Evolutionary conservation across 73 alveolate genomes (phyloP).

Genomic region (Symbiodinium natans): DNA sequence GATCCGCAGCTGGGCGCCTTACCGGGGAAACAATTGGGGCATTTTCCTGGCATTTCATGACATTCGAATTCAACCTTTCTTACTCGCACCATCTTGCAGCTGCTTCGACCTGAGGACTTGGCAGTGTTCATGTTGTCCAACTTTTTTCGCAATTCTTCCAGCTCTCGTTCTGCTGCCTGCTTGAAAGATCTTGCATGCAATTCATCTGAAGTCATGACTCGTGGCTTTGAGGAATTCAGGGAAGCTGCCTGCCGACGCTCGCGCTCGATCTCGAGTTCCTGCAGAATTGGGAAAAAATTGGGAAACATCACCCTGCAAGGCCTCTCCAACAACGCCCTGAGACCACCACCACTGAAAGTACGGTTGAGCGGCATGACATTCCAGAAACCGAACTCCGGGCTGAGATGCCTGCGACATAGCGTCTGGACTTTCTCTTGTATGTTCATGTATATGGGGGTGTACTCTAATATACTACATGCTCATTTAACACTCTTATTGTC

Average conservation of each 20-base stretch:
- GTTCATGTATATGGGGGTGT: too few species aligned
- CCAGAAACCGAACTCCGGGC: neutral
- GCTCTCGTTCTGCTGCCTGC: slow-evolving; percentile 79
- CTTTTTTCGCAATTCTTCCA: slow-evolving; percentile 44
- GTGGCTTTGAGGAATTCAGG: neutral
- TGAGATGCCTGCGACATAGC: neutral
- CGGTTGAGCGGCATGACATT: slow-evolving; percentile 83
- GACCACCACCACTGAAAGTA: slow-evolving; percentile 39
- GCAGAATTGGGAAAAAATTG: neutral
- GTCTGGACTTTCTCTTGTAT: too few species aligned
- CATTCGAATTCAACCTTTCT: too few species aligned
- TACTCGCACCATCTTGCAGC: too few species aligned
- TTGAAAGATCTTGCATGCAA: neutral
- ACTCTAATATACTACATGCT: too few species aligned
- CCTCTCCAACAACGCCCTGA: slow-evolving; percentile 2
- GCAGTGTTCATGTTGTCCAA: slow-evolving; percentile 25
- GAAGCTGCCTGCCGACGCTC: slow-evolving; percentile 90
- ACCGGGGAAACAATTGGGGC: neutral
- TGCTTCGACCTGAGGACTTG: neutral
- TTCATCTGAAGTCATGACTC: neutral
- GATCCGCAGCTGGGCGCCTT: neutral
- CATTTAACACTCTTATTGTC: neutral
- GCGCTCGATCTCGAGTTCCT: slow-evolving; percentile 88
- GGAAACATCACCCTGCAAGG: too few species aligned
- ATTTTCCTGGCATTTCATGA: too few species aligned